These are phyloP conservation scores for Exophiala viscosa DNA, from an alignment of 2,329 filamentous ascomycete species.

Conservation along the genomic window DNA sequence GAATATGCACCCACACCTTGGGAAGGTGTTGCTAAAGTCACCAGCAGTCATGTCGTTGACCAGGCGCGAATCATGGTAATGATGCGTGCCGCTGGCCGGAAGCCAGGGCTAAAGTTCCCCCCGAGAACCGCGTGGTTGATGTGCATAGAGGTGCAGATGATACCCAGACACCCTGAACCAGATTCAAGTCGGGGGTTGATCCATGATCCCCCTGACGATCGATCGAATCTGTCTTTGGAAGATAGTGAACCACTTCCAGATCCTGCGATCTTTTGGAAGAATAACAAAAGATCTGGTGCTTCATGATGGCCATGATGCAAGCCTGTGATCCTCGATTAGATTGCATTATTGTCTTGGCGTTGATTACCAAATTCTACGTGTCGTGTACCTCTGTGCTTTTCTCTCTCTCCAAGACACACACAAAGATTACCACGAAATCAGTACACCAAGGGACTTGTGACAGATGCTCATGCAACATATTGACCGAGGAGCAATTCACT, in stretches of 20 bases:
- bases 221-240: not conserved
- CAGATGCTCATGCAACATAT: too few species aligned
- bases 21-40: not conserved
- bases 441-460: too few species aligned
- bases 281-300: too few species aligned
- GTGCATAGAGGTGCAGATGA: constrained; percentile 22
- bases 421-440: too few species aligned
- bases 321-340: too few species aligned
- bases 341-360: too few species aligned
- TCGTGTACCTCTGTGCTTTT: not conserved
- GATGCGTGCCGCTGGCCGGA: constrained; percentile 14
- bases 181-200: constrained; percentile 10
- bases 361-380: too few species aligned
- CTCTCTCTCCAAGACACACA: not conserved
- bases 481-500: not conserved
- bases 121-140: constrained; percentile 20
- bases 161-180: constrained; percentile 22
- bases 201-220: constrained; percentile 18
- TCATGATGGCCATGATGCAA: too few species aligned
- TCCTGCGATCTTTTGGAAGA: too few species aligned
- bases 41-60: constrained; percentile 12
- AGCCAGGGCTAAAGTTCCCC: constrained; percentile 23
- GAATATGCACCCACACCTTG: too few species aligned
- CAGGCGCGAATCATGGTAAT: constrained; percentile 18
- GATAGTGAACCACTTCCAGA: too few species aligned